Percentiles rank a stretch among this genome's conserved stretches.
phyloP scores from a whole-genome alignment of 164 flowering plant genomes.

The Berberis thunbergii region DNA sequence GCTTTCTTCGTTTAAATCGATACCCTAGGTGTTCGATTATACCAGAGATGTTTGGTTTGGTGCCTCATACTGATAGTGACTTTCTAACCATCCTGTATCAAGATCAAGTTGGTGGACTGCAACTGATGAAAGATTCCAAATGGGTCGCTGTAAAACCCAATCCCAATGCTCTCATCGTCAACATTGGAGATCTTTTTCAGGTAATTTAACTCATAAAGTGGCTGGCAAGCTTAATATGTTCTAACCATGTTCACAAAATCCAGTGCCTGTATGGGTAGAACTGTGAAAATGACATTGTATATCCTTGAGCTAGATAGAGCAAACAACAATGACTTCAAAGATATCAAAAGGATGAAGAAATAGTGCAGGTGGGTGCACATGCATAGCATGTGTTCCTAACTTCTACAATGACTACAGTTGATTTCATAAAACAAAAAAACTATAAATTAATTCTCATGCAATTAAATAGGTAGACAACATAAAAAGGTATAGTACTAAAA shows the following conservation, averaged over 20 bases:
- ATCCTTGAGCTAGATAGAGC: no score
- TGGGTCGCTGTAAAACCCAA: constrained; percentile 73
- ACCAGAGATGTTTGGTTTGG: constrained; percentile 41
- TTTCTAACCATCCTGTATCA: constrained; percentile 68
- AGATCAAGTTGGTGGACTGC: constrained; percentile 79
- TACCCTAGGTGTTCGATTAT: constrained; percentile 55
- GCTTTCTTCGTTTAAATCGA: constrained; percentile 63
- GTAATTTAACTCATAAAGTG: constrained; percentile 18
- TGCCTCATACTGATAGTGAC: constrained; percentile 81
- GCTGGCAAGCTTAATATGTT: background rate
- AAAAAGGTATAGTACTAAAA: no score
- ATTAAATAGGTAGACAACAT: no score
- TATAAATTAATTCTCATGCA: no score
- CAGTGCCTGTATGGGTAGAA: no score
- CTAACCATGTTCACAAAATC: background rate
- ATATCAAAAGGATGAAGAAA: no score
- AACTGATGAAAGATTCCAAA: constrained; percentile 61
- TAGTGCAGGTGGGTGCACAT: no score
- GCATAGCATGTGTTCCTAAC: no score
- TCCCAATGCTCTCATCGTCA: constrained; percentile 57
- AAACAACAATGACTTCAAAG: no score
- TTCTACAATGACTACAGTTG: no score
- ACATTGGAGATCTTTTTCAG: constrained; percentile 85
- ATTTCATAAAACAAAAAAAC: no score
- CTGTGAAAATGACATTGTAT: no score